phyloP scores from a whole-genome alignment of 169 alveolate genomes.

The Besnoitia besnoiti region DNA sequence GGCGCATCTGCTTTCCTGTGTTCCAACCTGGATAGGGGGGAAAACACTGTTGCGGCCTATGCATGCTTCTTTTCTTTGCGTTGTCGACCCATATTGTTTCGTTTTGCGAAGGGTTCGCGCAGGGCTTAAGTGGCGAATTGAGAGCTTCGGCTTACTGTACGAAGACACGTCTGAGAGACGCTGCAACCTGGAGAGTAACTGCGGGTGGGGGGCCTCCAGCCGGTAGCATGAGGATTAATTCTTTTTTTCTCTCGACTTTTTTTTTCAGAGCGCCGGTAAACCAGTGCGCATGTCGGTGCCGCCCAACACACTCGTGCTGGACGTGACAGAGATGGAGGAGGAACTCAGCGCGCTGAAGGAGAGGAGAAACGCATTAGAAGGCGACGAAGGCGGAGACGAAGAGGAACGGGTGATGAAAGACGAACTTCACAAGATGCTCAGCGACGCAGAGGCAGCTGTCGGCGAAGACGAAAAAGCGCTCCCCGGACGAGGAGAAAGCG shows the following conservation, averaged over 20 bases:
- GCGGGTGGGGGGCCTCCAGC: too few species aligned
- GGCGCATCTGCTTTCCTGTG: too few species aligned
- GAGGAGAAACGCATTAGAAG: not conserved
- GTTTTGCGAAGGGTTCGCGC: too few species aligned
- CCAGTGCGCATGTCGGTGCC: not conserved
- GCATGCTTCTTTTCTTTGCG: too few species aligned
- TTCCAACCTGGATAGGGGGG: too few species aligned
- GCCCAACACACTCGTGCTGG: slow-evolving; percentile 29
- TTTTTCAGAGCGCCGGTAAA: not conserved
- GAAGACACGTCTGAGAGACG: too few species aligned
- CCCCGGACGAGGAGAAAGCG: not conserved
- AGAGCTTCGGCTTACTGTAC: too few species aligned
- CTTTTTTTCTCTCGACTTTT: not conserved
- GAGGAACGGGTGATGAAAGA: not conserved
- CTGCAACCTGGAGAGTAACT: too few species aligned
- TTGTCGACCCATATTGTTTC: too few species aligned
- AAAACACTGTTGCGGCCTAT: too few species aligned
- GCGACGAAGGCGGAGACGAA: slow-evolving; percentile 12
- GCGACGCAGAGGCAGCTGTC: not conserved
- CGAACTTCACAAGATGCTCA: not conserved
- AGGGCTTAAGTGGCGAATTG: too few species aligned
- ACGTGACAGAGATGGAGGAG: slow-evolving; percentile 21
- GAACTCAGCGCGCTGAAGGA: not conserved
- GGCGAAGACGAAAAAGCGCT: not conserved
- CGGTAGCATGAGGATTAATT: too few species aligned